Evolutionary conservation across 2,329 filamentous ascomycete genomes (phyloP).

Genomic region (Penicillium sp.): DNA sequence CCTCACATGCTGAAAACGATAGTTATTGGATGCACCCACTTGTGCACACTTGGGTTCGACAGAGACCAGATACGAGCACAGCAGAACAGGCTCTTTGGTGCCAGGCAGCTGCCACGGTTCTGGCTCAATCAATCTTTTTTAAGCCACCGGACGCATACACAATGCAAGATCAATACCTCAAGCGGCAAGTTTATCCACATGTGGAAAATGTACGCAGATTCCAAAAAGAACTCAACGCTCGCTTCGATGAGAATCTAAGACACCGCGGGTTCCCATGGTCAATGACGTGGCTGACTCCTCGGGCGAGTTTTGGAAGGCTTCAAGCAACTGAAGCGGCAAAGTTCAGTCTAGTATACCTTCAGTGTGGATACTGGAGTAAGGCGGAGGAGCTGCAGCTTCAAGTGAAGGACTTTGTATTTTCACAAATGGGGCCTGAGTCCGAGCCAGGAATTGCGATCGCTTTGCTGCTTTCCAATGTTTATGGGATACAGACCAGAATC

Average conservation of each 20-base stretch:
- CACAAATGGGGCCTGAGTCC: background rate
- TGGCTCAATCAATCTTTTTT: slow-evolving; percentile 15
- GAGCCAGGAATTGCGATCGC: background rate
- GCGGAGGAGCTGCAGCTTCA: slow-evolving; percentile 12
- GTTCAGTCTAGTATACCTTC: slow-evolving; percentile 10
- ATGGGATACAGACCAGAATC: slow-evolving; percentile 10
- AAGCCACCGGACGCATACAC: slow-evolving; percentile 2
- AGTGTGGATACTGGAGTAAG: slow-evolving; percentile 8
- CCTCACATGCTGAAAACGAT: slow-evolving; percentile 24
- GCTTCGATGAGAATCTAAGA: background rate
- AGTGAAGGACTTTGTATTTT: slow-evolving; percentile 19
- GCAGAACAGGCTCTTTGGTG: slow-evolving; percentile 16
- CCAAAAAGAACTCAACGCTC: background rate
- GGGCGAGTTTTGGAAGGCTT: background rate
- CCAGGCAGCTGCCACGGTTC: slow-evolving; percentile 10
- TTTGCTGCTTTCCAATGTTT: slow-evolving; percentile 1
- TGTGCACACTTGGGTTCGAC: slow-evolving; percentile 34
- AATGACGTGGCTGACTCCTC: background rate
- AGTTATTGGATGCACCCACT: slow-evolving; percentile 33
- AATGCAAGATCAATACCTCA: background rate
- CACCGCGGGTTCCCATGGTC: background rate
- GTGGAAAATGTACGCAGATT: slow-evolving; percentile 2
- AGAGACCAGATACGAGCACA: slow-evolving; percentile 21
- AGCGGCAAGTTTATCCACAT: slow-evolving; percentile 2
- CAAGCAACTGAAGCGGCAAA: slow-evolving; percentile 8